Evolutionary conservation across 2,329 filamentous ascomycete genomes (phyloP).

Genomic region (Fonsecaea erecta): DNA sequence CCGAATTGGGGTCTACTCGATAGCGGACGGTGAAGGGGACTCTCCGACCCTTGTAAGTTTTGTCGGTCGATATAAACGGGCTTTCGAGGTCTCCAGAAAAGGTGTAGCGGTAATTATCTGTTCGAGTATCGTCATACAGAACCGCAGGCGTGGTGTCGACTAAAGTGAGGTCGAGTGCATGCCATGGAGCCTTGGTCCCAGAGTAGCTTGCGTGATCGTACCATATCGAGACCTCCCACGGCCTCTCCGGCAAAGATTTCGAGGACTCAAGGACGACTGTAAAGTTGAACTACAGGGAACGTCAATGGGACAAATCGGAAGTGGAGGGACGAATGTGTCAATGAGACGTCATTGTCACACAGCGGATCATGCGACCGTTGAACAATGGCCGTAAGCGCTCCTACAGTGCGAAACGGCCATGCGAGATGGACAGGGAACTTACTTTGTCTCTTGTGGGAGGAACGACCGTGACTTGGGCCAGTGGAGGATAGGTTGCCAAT

Average conservation of each 20-base stretch:
- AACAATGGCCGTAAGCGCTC: not conserved
- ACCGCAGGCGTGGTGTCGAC: slow-evolving; percentile 38
- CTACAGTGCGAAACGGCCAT: slow-evolving; percentile 6
- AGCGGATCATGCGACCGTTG: not conserved
- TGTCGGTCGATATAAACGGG: slow-evolving; percentile 30
- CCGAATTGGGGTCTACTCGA: slow-evolving; percentile 42
- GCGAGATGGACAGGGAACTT: slow-evolving; percentile 32
- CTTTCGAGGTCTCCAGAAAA: slow-evolving; percentile 37
- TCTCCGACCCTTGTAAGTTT: slow-evolving; percentile 35
- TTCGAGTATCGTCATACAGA: slow-evolving; percentile 35
- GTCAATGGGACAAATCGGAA: slow-evolving; percentile 11
- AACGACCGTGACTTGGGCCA: slow-evolving; percentile 74
- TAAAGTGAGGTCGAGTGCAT: slow-evolving; percentile 60
- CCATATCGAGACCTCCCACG: slow-evolving; percentile 79
- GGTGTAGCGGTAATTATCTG: slow-evolving; percentile 44
- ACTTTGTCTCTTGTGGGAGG: slow-evolving; percentile 47
- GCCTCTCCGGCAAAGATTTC: slow-evolving; percentile 56
- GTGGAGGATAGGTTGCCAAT: slow-evolving; percentile 68
- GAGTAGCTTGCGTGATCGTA: slow-evolving; percentile 63
- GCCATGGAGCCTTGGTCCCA: slow-evolving; percentile 52
- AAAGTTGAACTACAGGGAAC: slow-evolving; percentile 57
- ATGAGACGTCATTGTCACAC: slow-evolving; percentile 18
- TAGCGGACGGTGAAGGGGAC: slow-evolving; percentile 52
- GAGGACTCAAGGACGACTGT: slow-evolving; percentile 72
- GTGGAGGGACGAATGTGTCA: not conserved